These are phyloP conservation scores for Knufia petricola DNA, from an alignment of 2,329 filamentous ascomycete species.

Conservation along the genomic window DNA sequence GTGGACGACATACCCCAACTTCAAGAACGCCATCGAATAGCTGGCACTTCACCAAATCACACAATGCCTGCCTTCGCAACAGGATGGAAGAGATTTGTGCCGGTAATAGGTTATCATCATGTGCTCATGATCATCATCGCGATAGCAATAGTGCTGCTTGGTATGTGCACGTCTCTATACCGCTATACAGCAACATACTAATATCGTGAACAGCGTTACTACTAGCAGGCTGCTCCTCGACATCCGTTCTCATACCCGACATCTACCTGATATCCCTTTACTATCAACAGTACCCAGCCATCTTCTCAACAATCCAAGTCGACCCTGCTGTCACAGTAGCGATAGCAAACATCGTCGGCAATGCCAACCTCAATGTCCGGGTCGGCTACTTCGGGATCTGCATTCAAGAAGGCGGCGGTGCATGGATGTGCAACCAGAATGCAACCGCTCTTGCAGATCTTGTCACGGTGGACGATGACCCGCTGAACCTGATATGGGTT, in stretches of 20 bases:
- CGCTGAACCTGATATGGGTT: slow-evolving; percentile 93
- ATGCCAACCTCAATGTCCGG: slow-evolving; percentile 73
- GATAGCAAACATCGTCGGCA: slow-evolving; percentile 81
- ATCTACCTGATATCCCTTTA: slow-evolving; percentile 99
- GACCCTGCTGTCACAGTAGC: slow-evolving; percentile 78
- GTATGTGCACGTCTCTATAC: slow-evolving; percentile 46
- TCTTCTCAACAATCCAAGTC: slow-evolving; percentile 77
- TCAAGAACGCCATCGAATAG: background rate
- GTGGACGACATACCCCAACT: slow-evolving; percentile 9
- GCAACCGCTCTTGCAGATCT: slow-evolving; percentile 86
- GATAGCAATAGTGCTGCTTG: slow-evolving; percentile 85
- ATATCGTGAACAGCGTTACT: slow-evolving; percentile 57
- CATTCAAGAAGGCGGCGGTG: slow-evolving; percentile 79
- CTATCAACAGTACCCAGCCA: slow-evolving; percentile 77
- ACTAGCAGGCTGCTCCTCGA: slow-evolving; percentile 91
- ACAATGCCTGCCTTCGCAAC: slow-evolving; percentile 25
- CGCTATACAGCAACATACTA: slow-evolving; percentile 17
- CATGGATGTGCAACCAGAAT: slow-evolving; percentile 94
- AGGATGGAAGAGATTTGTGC: slow-evolving; percentile 42
- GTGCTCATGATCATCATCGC: slow-evolving; percentile 97
- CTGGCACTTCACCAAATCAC: background rate
- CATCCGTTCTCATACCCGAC: slow-evolving; percentile 83
- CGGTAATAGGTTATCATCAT: slow-evolving; percentile 62
- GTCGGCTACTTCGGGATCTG: slow-evolving; percentile 99
- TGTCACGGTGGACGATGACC: slow-evolving; percentile 83